Base-by-base conservation (phyloP, 352 stramenopile species). In the Phytophthora ohioensis region DNA sequence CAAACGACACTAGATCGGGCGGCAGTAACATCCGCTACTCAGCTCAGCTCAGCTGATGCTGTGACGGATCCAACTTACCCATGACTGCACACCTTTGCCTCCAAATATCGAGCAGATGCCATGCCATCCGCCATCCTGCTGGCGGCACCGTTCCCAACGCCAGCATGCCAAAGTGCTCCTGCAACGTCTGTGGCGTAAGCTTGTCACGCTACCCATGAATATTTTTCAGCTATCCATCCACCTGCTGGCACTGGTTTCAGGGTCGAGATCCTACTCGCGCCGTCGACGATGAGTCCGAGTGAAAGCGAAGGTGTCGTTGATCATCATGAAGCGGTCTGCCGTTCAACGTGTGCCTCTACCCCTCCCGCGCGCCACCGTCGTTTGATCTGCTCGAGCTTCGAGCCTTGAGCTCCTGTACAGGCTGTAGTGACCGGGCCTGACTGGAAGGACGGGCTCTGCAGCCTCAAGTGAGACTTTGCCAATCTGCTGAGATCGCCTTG, bases 321-420 rank as follows among this genome's bases (percentile, higher is more conserved):
- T 51, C 8, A 39, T 42, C 32, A 45, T 9, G 43, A 31, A 47
- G n/a, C 47, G 49, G 57, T 71, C 64, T 48, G 13, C 64, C 64
- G 57, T 71, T 67, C 64, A 67, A 61, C 46, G 47, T 65, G 59
- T 74, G 60, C 67, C 64, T 72, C 35, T 56, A 72, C 39, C 58
- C 60, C 36, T 56, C 58, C 64, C 48, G 48, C 48, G 30, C 48
- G 65, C 47, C 60, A 74, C 46, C 53, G 47, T 43, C 60, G 67
- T 67, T 75, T 75, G 67, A 75, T 75, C 53, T 67, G 67, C 61
- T 41, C 4, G 27, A 27, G 46, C 46, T 6, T 45, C 8, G 31
- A 32, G 46, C 46, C n/a, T 45, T 4, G 31, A 32, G 47, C 47
- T 58, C 36, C 45, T 15, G 41, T 47, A 27, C 35, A 39, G 0